Base-by-base conservation (phyloP, 2,329 filamentous ascomycete genomes). In the Juglanconis sp. region DNA sequence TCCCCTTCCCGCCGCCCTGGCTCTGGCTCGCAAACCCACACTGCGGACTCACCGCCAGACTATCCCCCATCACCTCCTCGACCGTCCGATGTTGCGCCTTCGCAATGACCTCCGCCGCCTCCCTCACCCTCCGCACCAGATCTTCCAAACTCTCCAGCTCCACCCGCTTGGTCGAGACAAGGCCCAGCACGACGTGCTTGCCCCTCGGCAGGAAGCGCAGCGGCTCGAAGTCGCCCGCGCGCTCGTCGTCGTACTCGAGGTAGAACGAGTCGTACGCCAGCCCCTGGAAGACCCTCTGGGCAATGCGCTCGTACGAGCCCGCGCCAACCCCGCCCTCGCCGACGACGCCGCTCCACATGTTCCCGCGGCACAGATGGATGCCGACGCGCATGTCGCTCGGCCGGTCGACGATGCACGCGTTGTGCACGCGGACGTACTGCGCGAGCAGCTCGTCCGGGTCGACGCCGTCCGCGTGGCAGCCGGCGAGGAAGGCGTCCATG, bases 351-450 rank as follows among this genome's bases (percentile, higher is more conserved):
- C 40, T 38, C 44, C 17, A 52, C 30, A 57, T 24, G 13, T 82
- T 69, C 10, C 71, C 72, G 11, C 71, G 75, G 75, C 86, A 87
- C 47, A 88, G 73, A 69, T 88, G 86, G 38, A 88, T 81, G 24
- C 86, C 86, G n/a, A 86, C 72, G 64, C 86, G 84, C 74, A 88
- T 77, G 64, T 85, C 85, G 3, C 72, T 68, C 15, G 55, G 55
- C 35, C n/a, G 36, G 13, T 50, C 55, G 5, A 13, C 47, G 64
- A 86, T 77, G 66, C 81, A 81, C 67, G 81, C 79, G 68, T 87
- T 87, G 74, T 87, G 87, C 65, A 85, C 81, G 65, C 80, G 77
- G 66, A 87, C 80, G 70, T 88, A 88, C 35, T 82, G 79, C 66
- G 85, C 81, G 49, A 88, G 78, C 5, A 54, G 30, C 52, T 44